Conservation (phyloP, 345 rosid genomes). For the Populus nigra region DNA sequence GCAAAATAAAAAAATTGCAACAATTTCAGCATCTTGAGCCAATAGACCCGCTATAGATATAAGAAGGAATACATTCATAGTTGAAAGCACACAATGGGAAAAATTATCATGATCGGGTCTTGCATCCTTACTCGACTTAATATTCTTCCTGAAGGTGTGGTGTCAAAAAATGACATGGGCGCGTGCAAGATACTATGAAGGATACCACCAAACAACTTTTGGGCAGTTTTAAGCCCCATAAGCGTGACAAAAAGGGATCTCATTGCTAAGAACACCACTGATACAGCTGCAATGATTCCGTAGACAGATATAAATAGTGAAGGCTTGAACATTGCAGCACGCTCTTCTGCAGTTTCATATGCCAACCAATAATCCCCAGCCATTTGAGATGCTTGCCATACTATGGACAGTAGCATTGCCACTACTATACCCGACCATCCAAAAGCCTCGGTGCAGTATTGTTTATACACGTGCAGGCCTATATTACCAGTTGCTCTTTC, state of each 20-base stretch:
- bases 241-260: conserved; percentile 53
- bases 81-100: neutral
- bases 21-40: conserved; percentile 12
- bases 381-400: conserved; percentile 80
- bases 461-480: conserved; percentile 63
- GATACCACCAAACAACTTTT: conserved; percentile 66
- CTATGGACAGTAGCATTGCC: conserved; percentile 54
- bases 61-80: neutral
- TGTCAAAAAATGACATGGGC: conserved; percentile 97
- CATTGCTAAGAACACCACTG: conserved; percentile 46
- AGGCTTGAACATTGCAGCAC: conserved; percentile 47
- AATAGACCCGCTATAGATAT: neutral
- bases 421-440: conserved; percentile 84
- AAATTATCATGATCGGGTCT: neutral
- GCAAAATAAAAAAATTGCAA: neutral
- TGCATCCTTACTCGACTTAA: conserved; percentile 68
- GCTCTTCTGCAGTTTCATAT: conserved; percentile 68
- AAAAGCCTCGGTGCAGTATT: conserved; percentile 76
- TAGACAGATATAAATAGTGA: conserved; percentile 60
- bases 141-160: conserved; percentile 95
- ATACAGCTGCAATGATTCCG: conserved; percentile 51
- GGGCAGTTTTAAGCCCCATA: conserved; percentile 82
- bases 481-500: conserved; percentile 82
- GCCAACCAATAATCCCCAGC: conserved; percentile 94
- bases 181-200: conserved; percentile 86